phyloP scores from a whole-genome alignment of 805 yeast genomes.

The Scheffersomyces coipomensis region DNA sequence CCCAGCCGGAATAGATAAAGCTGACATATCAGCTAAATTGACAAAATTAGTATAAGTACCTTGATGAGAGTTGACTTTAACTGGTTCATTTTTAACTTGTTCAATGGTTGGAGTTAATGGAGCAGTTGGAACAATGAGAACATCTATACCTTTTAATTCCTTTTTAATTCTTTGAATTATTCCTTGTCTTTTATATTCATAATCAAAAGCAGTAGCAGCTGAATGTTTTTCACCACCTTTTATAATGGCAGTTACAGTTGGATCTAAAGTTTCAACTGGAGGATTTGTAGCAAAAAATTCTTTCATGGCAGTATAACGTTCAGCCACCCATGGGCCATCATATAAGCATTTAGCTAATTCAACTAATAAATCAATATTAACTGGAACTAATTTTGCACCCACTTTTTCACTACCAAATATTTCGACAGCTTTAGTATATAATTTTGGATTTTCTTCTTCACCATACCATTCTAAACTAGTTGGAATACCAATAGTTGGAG shows the following conservation, averaged over 20 bases:
- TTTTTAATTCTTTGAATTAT: conserved; percentile 64
- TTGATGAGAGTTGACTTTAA: conserved; percentile 80
- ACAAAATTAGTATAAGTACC: conserved; percentile 99
- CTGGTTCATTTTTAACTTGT: conserved; percentile 73
- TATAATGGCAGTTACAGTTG: conserved; percentile 76
- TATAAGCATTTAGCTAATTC: conserved; percentile 84
- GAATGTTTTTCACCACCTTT: conserved; percentile 72
- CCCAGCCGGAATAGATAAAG: conserved; percentile 88
- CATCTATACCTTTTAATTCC: conserved; percentile 63
- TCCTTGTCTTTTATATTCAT: conserved; percentile 82
- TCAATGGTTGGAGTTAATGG: conserved; percentile 86
- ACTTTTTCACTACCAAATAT: conserved; percentile 28
- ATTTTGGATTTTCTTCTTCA: conserved; percentile 70
- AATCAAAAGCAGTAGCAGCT: conserved; percentile 83
- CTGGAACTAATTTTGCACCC: conserved; percentile 54
- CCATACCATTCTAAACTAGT: conserved; percentile 73
- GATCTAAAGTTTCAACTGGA: conserved; percentile 71
- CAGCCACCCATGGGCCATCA: conserved; percentile 99
- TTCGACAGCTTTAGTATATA: conserved; percentile 63
- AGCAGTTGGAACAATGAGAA: conserved; percentile 86
- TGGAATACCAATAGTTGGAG: conserved; percentile 78
- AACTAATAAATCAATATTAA: conserved; percentile 74
- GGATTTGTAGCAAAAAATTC: conserved; percentile 72
- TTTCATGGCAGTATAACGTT: conserved; percentile 80
- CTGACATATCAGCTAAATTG: conserved; percentile 89